Evolutionary conservation across 768 basidiomycete genomes (phyloP), one percentile per base, ranked within the genome.

Genomic region (Dacryopinax primogenitus): DNA sequence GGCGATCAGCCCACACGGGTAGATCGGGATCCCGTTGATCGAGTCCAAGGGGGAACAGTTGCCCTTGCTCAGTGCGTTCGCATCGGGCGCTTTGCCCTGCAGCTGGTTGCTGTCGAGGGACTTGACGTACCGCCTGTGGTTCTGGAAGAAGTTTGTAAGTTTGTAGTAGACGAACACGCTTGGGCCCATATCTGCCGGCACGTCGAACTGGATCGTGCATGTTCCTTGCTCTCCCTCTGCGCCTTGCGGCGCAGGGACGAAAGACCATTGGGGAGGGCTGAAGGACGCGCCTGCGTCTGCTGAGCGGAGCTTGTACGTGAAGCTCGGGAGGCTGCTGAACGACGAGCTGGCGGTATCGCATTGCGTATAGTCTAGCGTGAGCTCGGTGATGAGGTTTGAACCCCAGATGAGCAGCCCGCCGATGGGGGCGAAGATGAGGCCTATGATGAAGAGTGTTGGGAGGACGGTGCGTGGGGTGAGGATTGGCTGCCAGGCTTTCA

Each of bases 401-500:
- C 93, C 96, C 92, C 94, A 97, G 66, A 97, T 84, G 62, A 98
- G 84, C 62, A 98, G 80, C 65, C 87, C 96, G 26, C 96, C 96
- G 70, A 99, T 94, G 64, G 93, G 94, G 0, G 90, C 95, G 74
- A 99, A 99, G 68, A 98, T 77, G 69, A 99, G 80, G 47, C 91
- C 96, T 70, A 98, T 85, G 72, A 97, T 84, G 76, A 99, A 94
- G 51, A 99, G 83, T 0, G 93, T 95, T 1, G 96, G 96, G 16
- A 99, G 83, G 23, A 99, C 96, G 1, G 93, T 96, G 76, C 94
- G 94, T 3, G 96, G 96, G 3, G 94, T 97, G 58, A 98, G 82
- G 74, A 99, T 98, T 9, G 96, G 96, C 81, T 99, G 96, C 96
- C 96, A 99, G 72, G 96, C 96, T 79, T 97, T 98, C 73, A 99